phyloP scores from a whole-genome alignment of 1,284 basidiomycete species.

The Fomitiporia mediterranea region DNA sequence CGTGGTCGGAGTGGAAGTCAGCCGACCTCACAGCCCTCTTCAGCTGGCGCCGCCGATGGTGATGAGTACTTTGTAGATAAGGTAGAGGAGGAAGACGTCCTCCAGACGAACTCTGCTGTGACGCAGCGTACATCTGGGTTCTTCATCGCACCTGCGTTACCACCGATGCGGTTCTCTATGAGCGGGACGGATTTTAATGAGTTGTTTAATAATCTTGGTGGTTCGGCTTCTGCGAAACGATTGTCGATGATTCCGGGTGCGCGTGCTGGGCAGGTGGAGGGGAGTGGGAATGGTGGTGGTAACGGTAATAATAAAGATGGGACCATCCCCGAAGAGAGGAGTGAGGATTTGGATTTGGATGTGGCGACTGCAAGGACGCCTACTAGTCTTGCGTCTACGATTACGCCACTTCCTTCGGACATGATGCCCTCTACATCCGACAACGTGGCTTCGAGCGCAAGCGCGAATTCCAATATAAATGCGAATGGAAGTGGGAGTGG shows the following conservation, averaged over 20 bases:
- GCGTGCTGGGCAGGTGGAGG: background rate
- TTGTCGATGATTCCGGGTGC: conserved; percentile 33
- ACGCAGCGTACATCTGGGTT: conserved; percentile 65
- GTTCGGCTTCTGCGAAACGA: conserved; percentile 38
- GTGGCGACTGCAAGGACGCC: conserved; percentile 33
- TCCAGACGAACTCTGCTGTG: conserved; percentile 47
- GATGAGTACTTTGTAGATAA: conserved; percentile 32
- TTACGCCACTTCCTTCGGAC: conserved; percentile 20
- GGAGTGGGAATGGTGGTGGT: too few species aligned
- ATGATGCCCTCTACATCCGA: conserved; percentile 17
- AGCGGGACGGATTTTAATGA: conserved; percentile 75
- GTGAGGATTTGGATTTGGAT: conserved; percentile 21
- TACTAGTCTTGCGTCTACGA: conserved; percentile 24
- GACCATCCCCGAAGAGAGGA: conserved; percentile 33
- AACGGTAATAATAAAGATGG: too few species aligned
- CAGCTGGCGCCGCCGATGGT: conserved; percentile 24
- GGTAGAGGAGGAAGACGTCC: conserved; percentile 22
- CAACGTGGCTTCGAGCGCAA: too few species aligned
- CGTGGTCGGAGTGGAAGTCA: conserved; percentile 22
- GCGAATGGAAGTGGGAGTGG: background rate
- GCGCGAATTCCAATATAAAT: background rate
- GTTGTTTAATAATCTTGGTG: conserved; percentile 53
- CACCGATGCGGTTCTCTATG: conserved; percentile 80
- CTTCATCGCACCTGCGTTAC: conserved; percentile 74
- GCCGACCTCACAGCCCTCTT: conserved; percentile 17